These are phyloP conservation scores for Trypanosoma avium DNA, from an alignment of 208 protist species.

Conservation along the genomic window DNA sequence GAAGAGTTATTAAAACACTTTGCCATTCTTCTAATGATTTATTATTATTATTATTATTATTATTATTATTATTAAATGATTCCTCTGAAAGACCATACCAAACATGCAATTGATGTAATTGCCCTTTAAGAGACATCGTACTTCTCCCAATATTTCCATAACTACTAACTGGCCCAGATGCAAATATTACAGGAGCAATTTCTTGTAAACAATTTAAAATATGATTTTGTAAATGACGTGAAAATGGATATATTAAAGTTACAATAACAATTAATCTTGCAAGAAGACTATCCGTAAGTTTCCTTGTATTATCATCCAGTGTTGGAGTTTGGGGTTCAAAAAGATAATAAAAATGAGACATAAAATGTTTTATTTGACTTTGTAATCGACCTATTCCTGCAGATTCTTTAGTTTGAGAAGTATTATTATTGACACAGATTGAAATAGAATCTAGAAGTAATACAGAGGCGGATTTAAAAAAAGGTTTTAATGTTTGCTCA, in stretches of 20 bases:
- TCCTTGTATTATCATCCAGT: constrained; percentile 15
- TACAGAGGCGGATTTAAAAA: constrained; percentile 38
- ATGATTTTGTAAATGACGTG: constrained; percentile 4
- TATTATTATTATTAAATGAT: too few species aligned
- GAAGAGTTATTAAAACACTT: constrained; percentile 28
- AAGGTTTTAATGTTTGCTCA: constrained; percentile 39
- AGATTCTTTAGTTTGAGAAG: constrained; percentile 10
- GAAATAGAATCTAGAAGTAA: constrained; percentile 39
- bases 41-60: too few species aligned
- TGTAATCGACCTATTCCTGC: constrained; percentile 29
- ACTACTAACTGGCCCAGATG: constrained; percentile 16
- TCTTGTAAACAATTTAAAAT: constrained; percentile 25
- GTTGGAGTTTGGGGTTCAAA: constrained; percentile 33
- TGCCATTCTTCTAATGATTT: constrained; percentile 18
- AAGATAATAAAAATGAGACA: constrained; percentile 39
- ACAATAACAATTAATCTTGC: constrained; percentile 26
- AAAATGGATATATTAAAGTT: constrained; percentile 10
- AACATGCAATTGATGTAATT: constrained; percentile 26
- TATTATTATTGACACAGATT: constrained; percentile 28
- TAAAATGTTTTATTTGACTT: constrained; percentile 35
- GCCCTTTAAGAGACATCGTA: constrained; percentile 37
- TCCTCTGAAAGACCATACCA: constrained; percentile 34
- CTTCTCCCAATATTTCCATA: constrained; percentile 25
- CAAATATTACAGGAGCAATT: constrained; percentile 15
- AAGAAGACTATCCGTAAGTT: constrained; percentile 32